phyloP scores from a whole-genome alignment of 352 stramenopile species.

The Pythium dissotocum region DNA sequence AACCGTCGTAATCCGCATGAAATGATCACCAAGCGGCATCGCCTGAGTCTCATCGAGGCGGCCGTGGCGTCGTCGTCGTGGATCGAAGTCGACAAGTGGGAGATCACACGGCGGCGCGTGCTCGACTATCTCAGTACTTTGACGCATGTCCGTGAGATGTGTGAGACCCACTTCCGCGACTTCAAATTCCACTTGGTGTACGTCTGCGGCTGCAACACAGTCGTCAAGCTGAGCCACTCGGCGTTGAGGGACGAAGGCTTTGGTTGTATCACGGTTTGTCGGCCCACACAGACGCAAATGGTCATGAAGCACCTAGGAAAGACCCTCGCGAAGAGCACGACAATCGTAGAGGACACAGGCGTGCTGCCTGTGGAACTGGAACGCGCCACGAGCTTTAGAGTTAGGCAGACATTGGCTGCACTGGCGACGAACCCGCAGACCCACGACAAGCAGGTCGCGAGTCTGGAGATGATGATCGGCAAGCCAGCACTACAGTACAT shows the following conservation, averaged over 20 bases:
- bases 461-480: constrained; percentile 72
- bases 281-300: constrained; percentile 68
- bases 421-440: constrained; percentile 8
- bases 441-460: constrained; percentile 27
- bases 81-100: constrained; percentile 87
- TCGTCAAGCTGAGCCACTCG: constrained; percentile 77
- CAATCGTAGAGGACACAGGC: constrained; percentile 70
- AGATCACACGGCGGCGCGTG: constrained; percentile 72
- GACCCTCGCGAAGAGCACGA: constrained; percentile 55
- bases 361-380: constrained; percentile 70
- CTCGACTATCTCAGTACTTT: constrained; percentile 79
- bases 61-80: constrained; percentile 68
- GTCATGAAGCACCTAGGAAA: constrained; percentile 73
- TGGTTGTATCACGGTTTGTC: constrained; percentile 65
- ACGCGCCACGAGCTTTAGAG: constrained; percentile 62
- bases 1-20: constrained; percentile 68
- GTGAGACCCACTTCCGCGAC: constrained; percentile 56
- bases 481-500: constrained; percentile 69
- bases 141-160: constrained; percentile 75
- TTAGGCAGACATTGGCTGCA: constrained; percentile 51
- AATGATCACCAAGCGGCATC: constrained; percentile 77
- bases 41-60: constrained; percentile 61
- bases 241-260: constrained; percentile 68
- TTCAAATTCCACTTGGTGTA: constrained; percentile 78
- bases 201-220: constrained; percentile 76